Evolutionary conservation across 2,329 filamentous ascomycete genomes (phyloP).

Genomic region (Penicillium olsonii): DNA sequence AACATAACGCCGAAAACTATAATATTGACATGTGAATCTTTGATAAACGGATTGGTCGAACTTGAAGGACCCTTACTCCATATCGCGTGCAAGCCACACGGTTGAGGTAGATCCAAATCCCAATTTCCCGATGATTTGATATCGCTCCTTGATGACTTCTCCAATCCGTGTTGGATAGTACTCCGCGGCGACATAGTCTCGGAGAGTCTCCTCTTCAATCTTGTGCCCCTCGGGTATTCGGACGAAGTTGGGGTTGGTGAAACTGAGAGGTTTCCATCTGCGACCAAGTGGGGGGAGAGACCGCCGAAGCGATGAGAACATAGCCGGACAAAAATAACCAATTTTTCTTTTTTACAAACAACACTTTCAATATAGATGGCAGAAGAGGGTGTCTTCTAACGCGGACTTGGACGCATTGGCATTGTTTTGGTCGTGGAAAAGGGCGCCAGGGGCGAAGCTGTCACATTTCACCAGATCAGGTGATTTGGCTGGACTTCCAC

Average conservation of each 20-base stretch:
- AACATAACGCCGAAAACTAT: constrained; percentile 31
- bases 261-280: constrained; percentile 34
- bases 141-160: constrained; percentile 30
- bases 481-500: too few species aligned
- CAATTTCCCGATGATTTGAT: constrained; percentile 39
- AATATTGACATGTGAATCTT: not conserved
- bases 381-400: too few species aligned
- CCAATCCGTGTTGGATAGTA: constrained; percentile 37
- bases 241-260: constrained; percentile 31
- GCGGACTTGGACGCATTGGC: too few species aligned
- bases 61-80: constrained; percentile 24
- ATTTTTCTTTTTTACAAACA: not conserved
- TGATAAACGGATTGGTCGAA: not conserved
- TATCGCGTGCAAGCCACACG: constrained; percentile 39
- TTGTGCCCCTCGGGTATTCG: constrained; percentile 24
- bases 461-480: too few species aligned
- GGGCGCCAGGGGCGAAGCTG: too few species aligned
- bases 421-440: too few species aligned
- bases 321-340: not conserved
- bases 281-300: not conserved
- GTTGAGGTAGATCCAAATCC: constrained; percentile 41
- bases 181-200: constrained; percentile 22
- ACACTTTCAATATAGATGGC: not conserved
- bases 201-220: constrained; percentile 38
- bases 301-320: not conserved